Evolutionary conservation across 768 basidiomycete species (phyloP), one percentile per base, ranked within the genome.

Genomic region (Lactifluus piperatus): DNA sequence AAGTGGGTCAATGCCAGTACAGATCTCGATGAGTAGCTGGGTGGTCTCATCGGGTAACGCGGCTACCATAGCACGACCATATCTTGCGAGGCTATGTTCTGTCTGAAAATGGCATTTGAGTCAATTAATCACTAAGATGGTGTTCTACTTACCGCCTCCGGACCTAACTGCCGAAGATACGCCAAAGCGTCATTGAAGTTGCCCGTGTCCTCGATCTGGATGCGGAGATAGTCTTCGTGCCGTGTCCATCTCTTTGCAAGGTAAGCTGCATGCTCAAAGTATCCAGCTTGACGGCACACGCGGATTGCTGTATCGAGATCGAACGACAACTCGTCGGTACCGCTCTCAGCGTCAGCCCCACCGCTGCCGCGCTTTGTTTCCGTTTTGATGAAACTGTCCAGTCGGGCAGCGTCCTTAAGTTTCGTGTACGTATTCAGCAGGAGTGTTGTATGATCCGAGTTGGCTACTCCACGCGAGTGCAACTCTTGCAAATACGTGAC

Each of bases 371-470:
- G 75, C 44, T 77, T 74, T 1, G 89, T 84, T 68, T 93, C 91
- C 3, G 91, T 85, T 71, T 89, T 91, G 74, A 99, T 90, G 71
- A 99, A 99, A 59, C 78, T 83, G 66, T 97, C 92, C 1, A 98
- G 80, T 13, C 93, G 84, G 2, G 82, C 71, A 16, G 93, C 84
- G 66, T 99, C 97, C 60, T 93, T 91, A 22, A 97, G 85, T 69
- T 98, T 98, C 52, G 97, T 97, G 72, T 97, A 98, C 6, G 94
- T 94, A 69, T 98, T 98, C 26, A 99, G 82, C 4, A 99, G 80
- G 8, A 99, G 83, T 0, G 97, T 98, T 0, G 97, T 99, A 68
- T 97, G 95, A 66, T 98, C 94, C 0, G 92, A 84, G 67, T 95
- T 98, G 29, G 97, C 95, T 6, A 95, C 82, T 0, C 90, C 88